A percentile compares a stretch with the other conserved stretches of the same genome.
These are phyloP conservation scores for Typha latifolia DNA, from an alignment of 176 grass and related monocot species.

Conservation along the genomic window DNA sequence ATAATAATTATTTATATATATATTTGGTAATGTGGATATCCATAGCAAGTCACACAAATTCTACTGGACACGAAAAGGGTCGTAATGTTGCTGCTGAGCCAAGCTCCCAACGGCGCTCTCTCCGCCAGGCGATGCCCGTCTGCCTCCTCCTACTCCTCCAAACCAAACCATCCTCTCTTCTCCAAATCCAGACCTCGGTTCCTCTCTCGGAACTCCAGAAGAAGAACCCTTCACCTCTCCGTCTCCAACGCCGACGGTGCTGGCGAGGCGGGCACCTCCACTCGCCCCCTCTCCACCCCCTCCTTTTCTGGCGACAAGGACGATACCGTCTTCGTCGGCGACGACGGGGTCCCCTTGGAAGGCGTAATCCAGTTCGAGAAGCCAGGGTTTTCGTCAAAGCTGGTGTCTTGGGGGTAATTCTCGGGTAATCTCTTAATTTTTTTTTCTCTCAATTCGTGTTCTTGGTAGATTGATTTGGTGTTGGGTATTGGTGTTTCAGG, in stretches of 20 bases:
- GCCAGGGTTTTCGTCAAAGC: constrained; percentile 35
- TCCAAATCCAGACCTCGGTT: constrained; percentile 16
- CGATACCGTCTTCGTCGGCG: constrained; percentile 30
- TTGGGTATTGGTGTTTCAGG: constrained; percentile 24
- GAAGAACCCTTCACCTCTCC: constrained; percentile 8
- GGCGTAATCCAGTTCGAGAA: constrained; percentile 78
- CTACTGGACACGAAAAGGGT: not conserved
- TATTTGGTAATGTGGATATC: no score
- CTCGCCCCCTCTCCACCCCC: constrained; percentile 5
- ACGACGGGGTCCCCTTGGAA: constrained; percentile 63
- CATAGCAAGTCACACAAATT: not conserved
- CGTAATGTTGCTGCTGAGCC: constrained; percentile 67
- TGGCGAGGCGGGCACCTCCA: not conserved
- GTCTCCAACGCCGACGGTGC: constrained; percentile 21
- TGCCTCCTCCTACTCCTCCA: constrained; percentile 8
- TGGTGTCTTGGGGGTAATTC: constrained; percentile 71
- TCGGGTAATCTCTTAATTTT: not conserved
- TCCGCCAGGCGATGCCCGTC: constrained; percentile 51
- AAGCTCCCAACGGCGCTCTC: constrained; percentile 72
- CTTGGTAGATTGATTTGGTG: not conserved
- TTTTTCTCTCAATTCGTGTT: not conserved
- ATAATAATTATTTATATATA: no score
- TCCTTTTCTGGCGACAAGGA: constrained; percentile 22
- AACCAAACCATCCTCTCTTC: constrained; percentile 41
- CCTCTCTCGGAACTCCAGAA: constrained; percentile 6